Base-by-base conservation (phyloP, 495 filamentous ascomycete species). In the Aspergillus diversus region DNA sequence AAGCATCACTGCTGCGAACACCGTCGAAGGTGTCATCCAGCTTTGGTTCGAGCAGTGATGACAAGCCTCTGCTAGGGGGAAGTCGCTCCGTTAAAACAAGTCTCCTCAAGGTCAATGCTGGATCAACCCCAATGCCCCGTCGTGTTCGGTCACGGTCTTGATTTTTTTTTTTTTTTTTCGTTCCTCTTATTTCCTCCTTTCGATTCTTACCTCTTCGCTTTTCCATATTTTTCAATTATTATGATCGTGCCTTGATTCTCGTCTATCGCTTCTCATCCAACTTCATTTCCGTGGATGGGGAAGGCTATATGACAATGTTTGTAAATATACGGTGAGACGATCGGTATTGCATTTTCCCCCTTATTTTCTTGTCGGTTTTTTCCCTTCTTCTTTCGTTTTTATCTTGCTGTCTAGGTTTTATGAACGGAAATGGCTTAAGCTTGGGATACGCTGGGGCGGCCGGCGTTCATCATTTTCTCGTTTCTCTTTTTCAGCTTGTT, bases 91-190 rank as follows among this genome's bases (percentile, higher is more conserved):
- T 72, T 7, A 73, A 72, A 62, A 76, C 73, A 63, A 76, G 63
- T 61, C 60, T 74, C 57, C 53, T 76, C 50, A 69, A 77, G 65
- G 63, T 74, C 21, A 72, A 70, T 58, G 77, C 77, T 17, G 79
- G 77, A 37, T 78, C 75, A 51, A 81, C 77, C 0, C 77, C 77
- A 33, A 75, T 76, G 61, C 73, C 76, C 60, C 71, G 70, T 21
- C 73, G 77, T 39, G 66, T 81, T 48, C 76, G 79, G 35, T 70
- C 72, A 13, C 65, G 75, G 55, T 52, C 69, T 48, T 77, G 59
- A 73, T 8, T 31, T 15, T 39, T 54, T n/a, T 37, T 50, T 34
- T 15, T 48, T 47, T 43, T 16, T 34, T 49, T 37, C 13, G 16
- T 50, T 27, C 2, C 51, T 47, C 35, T 48, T 21, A 61, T 37